Conservation (phyloP, 2,329 filamentous ascomycete species). For the Cercospora brassicicola region DNA sequence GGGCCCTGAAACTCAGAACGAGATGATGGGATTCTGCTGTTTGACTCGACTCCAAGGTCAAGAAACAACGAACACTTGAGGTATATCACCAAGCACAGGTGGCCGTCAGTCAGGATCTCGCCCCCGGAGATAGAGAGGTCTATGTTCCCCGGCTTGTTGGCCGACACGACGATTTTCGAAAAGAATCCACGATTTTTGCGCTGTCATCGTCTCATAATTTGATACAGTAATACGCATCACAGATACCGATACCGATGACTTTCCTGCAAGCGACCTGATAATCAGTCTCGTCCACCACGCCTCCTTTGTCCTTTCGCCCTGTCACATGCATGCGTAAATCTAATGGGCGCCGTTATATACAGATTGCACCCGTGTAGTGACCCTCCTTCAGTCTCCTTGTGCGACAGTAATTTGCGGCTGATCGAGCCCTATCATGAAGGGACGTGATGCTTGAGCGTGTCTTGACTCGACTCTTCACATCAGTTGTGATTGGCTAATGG, state of each 20-base stretch:
- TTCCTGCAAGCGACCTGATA: background rate
- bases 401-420: background rate
- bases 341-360: constrained; percentile 6
- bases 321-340: constrained; percentile 5
- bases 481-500: background rate
- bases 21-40: background rate
- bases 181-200: background rate
- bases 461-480: background rate
- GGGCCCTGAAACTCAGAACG: background rate
- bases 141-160: background rate
- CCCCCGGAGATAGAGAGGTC: background rate
- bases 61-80: background rate
- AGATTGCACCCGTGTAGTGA: constrained; percentile 5
- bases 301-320: background rate
- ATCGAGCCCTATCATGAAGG: background rate
- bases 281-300: background rate
- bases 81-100: background rate
- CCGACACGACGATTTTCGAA: background rate
- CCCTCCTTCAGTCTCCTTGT: background rate
- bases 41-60: background rate
- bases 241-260: background rate
- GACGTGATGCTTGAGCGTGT: background rate
- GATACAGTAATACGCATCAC: background rate
- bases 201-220: background rate
- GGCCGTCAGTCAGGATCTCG: too few relatives aligned